A percentile compares a stretch with the other conserved stretches of the same genome.
Conservation (phyloP, 2,329 filamentous ascomycete species). For the Pyricularia pennisetigena region DNA sequence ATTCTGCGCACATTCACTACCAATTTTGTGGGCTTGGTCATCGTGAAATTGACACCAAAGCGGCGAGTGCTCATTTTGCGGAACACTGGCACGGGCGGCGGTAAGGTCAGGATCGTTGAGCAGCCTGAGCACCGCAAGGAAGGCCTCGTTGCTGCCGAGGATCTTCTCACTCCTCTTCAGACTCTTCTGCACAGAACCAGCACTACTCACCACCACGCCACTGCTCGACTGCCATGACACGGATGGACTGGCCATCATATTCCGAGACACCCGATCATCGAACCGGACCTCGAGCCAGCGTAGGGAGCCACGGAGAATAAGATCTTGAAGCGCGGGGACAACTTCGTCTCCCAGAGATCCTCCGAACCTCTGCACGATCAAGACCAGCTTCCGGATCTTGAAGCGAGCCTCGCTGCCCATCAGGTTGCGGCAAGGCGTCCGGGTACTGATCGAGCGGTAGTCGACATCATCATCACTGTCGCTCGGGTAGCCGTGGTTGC, state of each 20-base stretch:
- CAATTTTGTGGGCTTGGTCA: not conserved
- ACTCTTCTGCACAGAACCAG: not conserved
- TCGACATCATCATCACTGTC: not conserved
- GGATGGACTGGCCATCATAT: not conserved
- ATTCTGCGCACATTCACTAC: not conserved
- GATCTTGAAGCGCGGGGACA: slow-evolving; percentile 14
- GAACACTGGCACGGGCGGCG: slow-evolving; percentile 26
- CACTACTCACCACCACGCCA: not conserved
- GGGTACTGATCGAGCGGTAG: not conserved
- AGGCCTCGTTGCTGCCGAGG: slow-evolving; percentile 3
- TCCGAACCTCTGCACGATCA: slow-evolving; percentile 14
- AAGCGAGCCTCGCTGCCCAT: slow-evolving; percentile 7
- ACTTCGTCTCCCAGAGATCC: slow-evolving; percentile 10
- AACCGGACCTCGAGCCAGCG: slow-evolving; percentile 14
- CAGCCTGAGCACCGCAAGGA: slow-evolving; percentile 26
- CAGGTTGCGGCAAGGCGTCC: slow-evolving; percentile 4
- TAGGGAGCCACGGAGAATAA: slow-evolving; percentile 16
- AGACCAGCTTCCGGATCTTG: slow-evolving; percentile 12
- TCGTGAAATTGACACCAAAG: slow-evolving; percentile 33
- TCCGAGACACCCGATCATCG: slow-evolving; percentile 4
- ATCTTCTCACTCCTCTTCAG: not conserved
- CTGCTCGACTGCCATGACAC: not conserved
- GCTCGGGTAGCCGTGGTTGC: slow-evolving; percentile 6
- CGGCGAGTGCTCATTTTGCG: slow-evolving; percentile 20
- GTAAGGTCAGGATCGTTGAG: slow-evolving; percentile 35